Base-by-base conservation (phyloP, 2,329 filamentous ascomycete genomes). In the Dryadomyces quercivorus region DNA sequence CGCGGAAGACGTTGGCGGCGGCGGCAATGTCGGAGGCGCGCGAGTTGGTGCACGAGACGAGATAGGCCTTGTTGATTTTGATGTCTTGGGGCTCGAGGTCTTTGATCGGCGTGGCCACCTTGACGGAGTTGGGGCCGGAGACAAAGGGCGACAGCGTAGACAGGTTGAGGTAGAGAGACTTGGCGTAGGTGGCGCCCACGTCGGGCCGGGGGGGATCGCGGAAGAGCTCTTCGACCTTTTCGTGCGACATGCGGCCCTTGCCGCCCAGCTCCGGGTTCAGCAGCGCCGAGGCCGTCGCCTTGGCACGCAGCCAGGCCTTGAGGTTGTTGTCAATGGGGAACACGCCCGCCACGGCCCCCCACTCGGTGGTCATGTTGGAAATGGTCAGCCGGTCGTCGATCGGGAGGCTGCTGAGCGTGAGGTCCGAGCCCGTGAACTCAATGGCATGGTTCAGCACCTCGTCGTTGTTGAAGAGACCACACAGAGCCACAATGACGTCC, bases 391-490 rank as follows among this genome's bases (percentile, higher is more conserved):
- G 75, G 63, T 84, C 78, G 63, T 90, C 86, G 3, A 90, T 73
- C 1, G 78, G 73, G 12, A 89, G 69, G 62, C 76, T 85, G 7
- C 45, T 22, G 75, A 93, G 78, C 0, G 90, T 95, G 65, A 90
- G 76, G 59, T 88, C 82, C 0, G 84, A 82, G 13, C 91, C 92
- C 0, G 81, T 82, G 63, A 96, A 95, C 64, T 97, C 92, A 57
- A 97, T 84, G 5, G 82, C 82, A 65, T 95, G 89, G 70, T 97
- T 97, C 15, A 96, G 75, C 0, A 96, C 92, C 47, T 95, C 88
- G 61, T 89, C 85, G 53, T 86, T 81, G 69, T 87, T 86, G 73
- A 97, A 94, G 0, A 95, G 70, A 1, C 86, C 88, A 61, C 88
- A 94, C 1, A 97, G 76, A 0, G 89, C 88, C 26, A 96, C 80